phyloP scores from a whole-genome alignment of 345 rosid species.

The Populus ilicifolia region DNA sequence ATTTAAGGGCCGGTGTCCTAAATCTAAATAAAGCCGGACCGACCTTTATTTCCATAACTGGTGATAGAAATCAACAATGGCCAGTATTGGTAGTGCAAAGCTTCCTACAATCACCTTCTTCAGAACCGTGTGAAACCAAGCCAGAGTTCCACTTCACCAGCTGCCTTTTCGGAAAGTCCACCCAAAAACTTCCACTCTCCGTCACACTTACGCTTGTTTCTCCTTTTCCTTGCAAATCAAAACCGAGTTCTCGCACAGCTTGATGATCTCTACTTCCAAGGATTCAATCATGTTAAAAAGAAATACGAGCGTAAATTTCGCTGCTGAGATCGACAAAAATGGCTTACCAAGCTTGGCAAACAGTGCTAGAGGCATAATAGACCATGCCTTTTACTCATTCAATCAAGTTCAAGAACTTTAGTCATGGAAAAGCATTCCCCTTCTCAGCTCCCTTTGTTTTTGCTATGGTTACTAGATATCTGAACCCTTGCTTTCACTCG shows the following conservation, averaged over 20 bases:
- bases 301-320: slow-evolving; percentile 28
- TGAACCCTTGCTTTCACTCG: background rate
- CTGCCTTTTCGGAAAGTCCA: background rate
- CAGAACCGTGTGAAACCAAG: background rate
- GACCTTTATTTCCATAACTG: background rate
- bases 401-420: background rate
- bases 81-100: background rate
- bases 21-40: too few relatives aligned
- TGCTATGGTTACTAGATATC: background rate
- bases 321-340: background rate
- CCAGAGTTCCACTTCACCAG: background rate
- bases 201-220: background rate
- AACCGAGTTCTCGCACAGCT: slow-evolving; percentile 9
- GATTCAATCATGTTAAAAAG: slow-evolving; percentile 8
- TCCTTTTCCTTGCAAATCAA: slow-evolving; percentile 8
- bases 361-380: background rate
- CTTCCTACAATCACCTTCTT: background rate
- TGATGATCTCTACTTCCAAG: slow-evolving; percentile 14
- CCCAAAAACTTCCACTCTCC: background rate
- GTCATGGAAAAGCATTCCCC: background rate
- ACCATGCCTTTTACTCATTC: background rate
- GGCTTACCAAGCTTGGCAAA: background rate
- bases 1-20: too few relatives aligned
- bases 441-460: background rate
- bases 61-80: background rate